Base-by-base conservation (phyloP, 805 yeast species). In the Suhomyces faveliae region DNA sequence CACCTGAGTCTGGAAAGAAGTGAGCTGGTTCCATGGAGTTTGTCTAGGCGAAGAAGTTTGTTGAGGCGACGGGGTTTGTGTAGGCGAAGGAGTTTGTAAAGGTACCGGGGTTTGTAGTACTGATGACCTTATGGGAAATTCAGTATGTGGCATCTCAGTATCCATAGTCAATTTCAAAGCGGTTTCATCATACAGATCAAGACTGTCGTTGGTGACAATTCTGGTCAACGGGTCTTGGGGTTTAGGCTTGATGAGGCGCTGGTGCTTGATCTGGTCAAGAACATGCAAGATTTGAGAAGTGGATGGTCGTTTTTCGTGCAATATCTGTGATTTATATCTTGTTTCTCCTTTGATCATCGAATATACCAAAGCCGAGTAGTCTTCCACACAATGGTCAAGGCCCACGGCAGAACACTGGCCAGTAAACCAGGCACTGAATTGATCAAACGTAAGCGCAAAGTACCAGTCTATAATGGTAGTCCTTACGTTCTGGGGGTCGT, bases 391-490 rank as follows among this genome's bases (percentile, higher is more conserved):
- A 2, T 37, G 46, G 22, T 23, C 21, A 15, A 15, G 20, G 23
- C 11, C 1, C 15, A 24, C 19, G 33, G 9, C 20, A 20, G 23
- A n/a, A 38, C 29, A 3, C 27, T 40, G 13, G 19, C 40, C 19
- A n/a, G 52, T 37, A 45, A 66, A 67, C 74, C 74, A 70, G 1
- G 24, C 43, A 11, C 46, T 44, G 48, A 70, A 68, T 11, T 38
- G 25, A 2, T 47, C 46, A 11, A 51, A 48, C 2, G 57, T 53
- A 30, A 70, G 50, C 1, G 42, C 37, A 5, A 51, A 48, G 40
- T 68, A 69, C 75, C 75, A 70, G 5, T 49, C 45, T 1, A 60
- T 51, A n/a, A 70, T 70, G 19, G 49, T 53, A 4, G 48, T 20
- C 35, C 73, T 43, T 6, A 63, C 58, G 3, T 44, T 43, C 29